Conservation (phyloP, 2,329 filamentous ascomycete species). For the Lasiodiplodia sp. region DNA sequence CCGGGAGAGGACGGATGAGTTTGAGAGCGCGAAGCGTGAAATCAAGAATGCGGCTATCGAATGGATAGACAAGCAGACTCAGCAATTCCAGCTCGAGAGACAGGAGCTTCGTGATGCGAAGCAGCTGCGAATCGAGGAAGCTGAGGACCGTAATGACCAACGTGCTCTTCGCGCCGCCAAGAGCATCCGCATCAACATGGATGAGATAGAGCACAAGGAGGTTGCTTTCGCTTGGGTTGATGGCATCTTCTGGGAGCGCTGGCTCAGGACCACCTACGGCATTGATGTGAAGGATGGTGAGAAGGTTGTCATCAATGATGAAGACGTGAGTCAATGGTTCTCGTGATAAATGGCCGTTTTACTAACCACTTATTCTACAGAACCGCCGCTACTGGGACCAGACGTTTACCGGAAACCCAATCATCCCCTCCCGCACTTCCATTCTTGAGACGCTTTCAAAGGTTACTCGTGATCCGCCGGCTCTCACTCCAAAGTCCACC, state of each 20-base stretch:
- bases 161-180: constrained; percentile 87
- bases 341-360: neutral
- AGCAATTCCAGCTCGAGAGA: constrained; percentile 88
- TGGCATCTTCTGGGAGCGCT: constrained; percentile 95
- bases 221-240: constrained; percentile 98
- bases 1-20: constrained; percentile 79
- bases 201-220: constrained; percentile 83
- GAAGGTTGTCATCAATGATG: constrained; percentile 93
- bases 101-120: constrained; percentile 94
- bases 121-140: constrained; percentile 94
- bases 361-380: constrained; percentile 52
- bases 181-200: constrained; percentile 89
- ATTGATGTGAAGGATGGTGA: constrained; percentile 87
- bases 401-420: constrained; percentile 86
- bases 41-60: constrained; percentile 95
- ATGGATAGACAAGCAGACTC: constrained; percentile 97
- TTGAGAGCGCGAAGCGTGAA: constrained; percentile 79
- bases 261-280: constrained; percentile 94
- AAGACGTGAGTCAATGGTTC: constrained; percentile 74
- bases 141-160: constrained; percentile 90
- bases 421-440: constrained; percentile 85
- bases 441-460: constrained; percentile 87
- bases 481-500: constrained; percentile 80
- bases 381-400: constrained; percentile 95
- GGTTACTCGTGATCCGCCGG: constrained; percentile 71